Conservation (phyloP, 768 basidiomycete species). For the Suillus spraguei region DNA sequence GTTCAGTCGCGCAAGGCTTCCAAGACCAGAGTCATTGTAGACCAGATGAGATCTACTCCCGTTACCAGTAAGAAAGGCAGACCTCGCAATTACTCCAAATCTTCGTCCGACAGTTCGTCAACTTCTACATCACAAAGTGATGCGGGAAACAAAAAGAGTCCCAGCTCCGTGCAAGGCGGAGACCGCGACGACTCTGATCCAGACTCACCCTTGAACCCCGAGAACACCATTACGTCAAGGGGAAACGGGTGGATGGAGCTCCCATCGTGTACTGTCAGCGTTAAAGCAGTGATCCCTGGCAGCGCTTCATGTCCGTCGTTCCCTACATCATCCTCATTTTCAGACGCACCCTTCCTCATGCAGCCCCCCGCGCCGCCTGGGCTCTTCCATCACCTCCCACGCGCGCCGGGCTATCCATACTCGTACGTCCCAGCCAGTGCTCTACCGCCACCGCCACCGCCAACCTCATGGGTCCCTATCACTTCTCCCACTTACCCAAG, state of each 20-base stretch:
- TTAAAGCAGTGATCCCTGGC: neutral
- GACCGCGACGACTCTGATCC: neutral
- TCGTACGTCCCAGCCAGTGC: neutral
- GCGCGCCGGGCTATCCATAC: neutral
- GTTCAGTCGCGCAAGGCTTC: constrained; percentile 42
- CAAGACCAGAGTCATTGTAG: constrained; percentile 62
- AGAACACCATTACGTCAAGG: neutral
- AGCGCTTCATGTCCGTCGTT: neutral
- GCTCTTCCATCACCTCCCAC: neutral
- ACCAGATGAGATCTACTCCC: constrained; percentile 47
- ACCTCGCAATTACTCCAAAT: constrained; percentile 22
- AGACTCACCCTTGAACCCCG: no score
- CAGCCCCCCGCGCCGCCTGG: neutral
- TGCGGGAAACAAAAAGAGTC: no score
- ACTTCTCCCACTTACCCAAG: neutral
- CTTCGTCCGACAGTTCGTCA: neutral
- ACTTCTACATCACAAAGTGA: neutral
- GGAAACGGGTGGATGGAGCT: constrained; percentile 2
- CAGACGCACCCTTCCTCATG: neutral
- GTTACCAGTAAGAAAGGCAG: constrained; percentile 8
- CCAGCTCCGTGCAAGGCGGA: neutral
- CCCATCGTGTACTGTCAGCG: neutral
- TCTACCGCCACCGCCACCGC: neutral
- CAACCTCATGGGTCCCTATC: constrained; percentile 1
- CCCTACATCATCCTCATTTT: neutral